Conservation (phyloP, 352 stramenopile genomes). For the Globisporangium abappressorium region DNA sequence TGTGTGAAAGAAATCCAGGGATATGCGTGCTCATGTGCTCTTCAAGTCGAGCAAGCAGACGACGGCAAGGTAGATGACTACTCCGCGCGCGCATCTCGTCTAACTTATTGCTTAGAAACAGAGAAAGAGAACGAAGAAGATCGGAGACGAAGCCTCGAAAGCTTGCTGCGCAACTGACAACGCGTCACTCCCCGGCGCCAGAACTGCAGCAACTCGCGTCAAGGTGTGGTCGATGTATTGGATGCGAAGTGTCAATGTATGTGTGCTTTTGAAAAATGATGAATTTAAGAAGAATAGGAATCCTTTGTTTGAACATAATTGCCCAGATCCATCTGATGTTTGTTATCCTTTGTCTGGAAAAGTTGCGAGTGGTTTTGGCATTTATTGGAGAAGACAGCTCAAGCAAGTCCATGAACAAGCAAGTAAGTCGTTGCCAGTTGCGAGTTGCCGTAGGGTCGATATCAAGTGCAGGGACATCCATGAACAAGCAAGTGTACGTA, state of each 20-base stretch:
- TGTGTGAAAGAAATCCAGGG: slow-evolving; percentile 12
- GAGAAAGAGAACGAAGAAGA: slow-evolving; percentile 6
- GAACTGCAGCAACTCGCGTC: background rate
- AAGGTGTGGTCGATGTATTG: background rate
- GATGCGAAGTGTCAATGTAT: slow-evolving; percentile 6
- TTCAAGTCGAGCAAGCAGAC: background rate
- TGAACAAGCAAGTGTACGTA: background rate
- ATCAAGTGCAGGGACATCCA: background rate
- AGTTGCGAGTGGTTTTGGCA: background rate
- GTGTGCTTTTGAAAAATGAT: slow-evolving; percentile 10
- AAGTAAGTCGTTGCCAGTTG: background rate
- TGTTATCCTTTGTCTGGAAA: background rate
- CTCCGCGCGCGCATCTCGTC: slow-evolving; percentile 11
- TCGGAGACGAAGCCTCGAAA: background rate
- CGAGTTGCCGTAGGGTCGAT: background rate
- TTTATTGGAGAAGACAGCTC: too few relatives aligned
- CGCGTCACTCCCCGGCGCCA: too few relatives aligned
- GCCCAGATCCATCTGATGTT: background rate
- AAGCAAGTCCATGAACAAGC: too few relatives aligned
- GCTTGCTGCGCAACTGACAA: background rate
- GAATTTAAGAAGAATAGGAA: slow-evolving; percentile 14
- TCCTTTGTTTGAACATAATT: slow-evolving; percentile 3
- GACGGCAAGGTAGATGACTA: background rate
- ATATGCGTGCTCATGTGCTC: background rate
- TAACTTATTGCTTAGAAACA: slow-evolving; percentile 21